Base-by-base conservation (phyloP, 805 yeast genomes). In the Alloascoidea hylecoeti region DNA sequence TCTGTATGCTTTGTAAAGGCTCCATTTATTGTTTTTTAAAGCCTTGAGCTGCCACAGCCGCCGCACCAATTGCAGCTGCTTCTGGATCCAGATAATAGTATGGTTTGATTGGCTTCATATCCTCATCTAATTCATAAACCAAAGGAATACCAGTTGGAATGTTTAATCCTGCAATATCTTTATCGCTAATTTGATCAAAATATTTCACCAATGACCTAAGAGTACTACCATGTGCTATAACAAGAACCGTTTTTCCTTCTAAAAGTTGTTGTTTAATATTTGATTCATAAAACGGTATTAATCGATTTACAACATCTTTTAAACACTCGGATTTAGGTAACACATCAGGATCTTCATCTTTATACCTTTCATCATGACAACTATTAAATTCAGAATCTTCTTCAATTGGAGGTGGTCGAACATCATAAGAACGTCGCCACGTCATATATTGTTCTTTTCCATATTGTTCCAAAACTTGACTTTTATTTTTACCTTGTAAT, bases 91-190 rank as follows among this genome's bases (percentile, higher is more conserved):
- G 61, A 60, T 81, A 82, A 52, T 68, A 72, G 45, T 77, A 77
- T 28, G 68, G 70, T 53, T 58, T 65, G 48, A 61, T 61, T 50
- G 67, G 72, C 49, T 58, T 56, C 53, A 64, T 64, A 16, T 61
- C 49, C 36, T 64, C 70, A 48, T 74, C 75, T 48, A 80, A 59
- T 48, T 75, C 77, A 46, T 80, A 61, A 37, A 75, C 77, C 57
- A 82, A 64, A 35, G 94, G 94, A 38, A 81, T 79, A 40, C 86
- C 92, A 51, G 85, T 82, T 18, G 94, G 92, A 39, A 82, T 78
- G 60, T 82, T 81, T 45, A 82, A 68, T 36, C 73, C 70, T 40
- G 81, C 78, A 46, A 82, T 81, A 36, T 72, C 80, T 3, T 67
- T 72, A 49, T 78, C 85, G 37, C 75, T 65, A 33, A 82, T 70